A percentile compares a stretch with the other conserved stretches of the same genome.
These are phyloP conservation scores for Coelastrella sp. DNA, from an alignment of 139 green algal species.

Conservation along the genomic window DNA sequence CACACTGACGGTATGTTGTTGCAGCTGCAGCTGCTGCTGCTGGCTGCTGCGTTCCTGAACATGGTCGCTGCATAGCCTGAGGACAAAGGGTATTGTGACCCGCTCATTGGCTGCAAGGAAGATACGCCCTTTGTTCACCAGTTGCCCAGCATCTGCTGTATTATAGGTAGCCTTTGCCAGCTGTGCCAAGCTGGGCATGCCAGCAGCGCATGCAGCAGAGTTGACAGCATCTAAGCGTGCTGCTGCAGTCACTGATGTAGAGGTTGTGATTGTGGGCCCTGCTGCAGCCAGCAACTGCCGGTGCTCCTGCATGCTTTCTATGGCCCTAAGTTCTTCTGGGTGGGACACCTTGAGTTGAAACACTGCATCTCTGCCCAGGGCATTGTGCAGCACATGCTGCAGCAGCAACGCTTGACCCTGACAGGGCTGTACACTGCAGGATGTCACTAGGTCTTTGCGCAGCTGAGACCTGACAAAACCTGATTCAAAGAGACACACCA, in stretches of 20 bases:
- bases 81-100: neutral
- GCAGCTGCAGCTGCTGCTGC: constrained; percentile 26
- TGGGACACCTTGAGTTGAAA: constrained; percentile 60
- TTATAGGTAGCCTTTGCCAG: constrained; percentile 10
- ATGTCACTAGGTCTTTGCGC: constrained; percentile 55
- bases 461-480: constrained; percentile 50
- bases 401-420: constrained; percentile 65
- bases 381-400: constrained; percentile 63
- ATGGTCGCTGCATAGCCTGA: neutral
- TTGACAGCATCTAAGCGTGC: neutral
- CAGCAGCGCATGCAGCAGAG: neutral
- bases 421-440: constrained; percentile 43
- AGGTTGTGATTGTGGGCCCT: constrained; percentile 42
- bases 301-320: constrained; percentile 60
- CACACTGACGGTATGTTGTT: constrained; percentile 32
- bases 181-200: neutral
- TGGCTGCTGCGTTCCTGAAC: neutral
- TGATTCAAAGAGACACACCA: neutral
- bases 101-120: constrained; percentile 31
- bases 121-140: neutral
- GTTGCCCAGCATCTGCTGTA: constrained; percentile 34
- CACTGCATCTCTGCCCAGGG: constrained; percentile 58
- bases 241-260: constrained; percentile 2
- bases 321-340: constrained; percentile 45
- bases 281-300: constrained; percentile 57